A percentile compares a stretch with the other conserved stretches of the same genome.
Evolutionary conservation across 1,139 yeast genomes (phyloP).

Genomic region (Yamadazyma diospyri): DNA sequence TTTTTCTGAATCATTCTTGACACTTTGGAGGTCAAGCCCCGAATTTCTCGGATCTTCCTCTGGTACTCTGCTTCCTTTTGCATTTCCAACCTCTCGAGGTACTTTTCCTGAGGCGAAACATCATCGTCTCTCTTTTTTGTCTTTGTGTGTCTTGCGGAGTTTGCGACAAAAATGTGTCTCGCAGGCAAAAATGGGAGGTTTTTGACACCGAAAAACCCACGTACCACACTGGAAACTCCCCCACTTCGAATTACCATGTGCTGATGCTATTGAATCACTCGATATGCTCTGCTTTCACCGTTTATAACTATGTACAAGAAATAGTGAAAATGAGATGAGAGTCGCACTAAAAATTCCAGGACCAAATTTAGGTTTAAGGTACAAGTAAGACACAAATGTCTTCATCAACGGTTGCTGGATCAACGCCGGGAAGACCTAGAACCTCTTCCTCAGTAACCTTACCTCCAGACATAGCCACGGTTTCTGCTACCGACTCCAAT

Average conservation of each 20-base stretch:
- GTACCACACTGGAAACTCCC: constrained; percentile 1
- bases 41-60: constrained; percentile 19
- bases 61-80: constrained; percentile 21
- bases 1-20: constrained; percentile 19
- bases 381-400: too few species aligned
- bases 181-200: too few species aligned
- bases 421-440: constrained; percentile 18
- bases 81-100: constrained; percentile 16
- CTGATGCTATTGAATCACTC: too few species aligned
- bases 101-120: constrained; percentile 14
- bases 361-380: too few species aligned
- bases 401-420: constrained; percentile 18
- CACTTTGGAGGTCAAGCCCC: constrained; percentile 21
- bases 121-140: too few species aligned
- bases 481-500: constrained; percentile 25
- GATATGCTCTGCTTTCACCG: too few species aligned
- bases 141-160: constrained; percentile 7
- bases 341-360: too few species aligned
- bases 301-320: too few species aligned
- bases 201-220: too few species aligned
- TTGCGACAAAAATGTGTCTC: constrained; percentile 9
- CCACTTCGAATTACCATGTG: too few species aligned
- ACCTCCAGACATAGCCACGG: constrained; percentile 21
- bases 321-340: too few species aligned
- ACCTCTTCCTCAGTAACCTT: constrained; percentile 17